Evolutionary conservation across 805 yeast genomes (phyloP).

Genomic region (Deakozyma indianensis): DNA sequence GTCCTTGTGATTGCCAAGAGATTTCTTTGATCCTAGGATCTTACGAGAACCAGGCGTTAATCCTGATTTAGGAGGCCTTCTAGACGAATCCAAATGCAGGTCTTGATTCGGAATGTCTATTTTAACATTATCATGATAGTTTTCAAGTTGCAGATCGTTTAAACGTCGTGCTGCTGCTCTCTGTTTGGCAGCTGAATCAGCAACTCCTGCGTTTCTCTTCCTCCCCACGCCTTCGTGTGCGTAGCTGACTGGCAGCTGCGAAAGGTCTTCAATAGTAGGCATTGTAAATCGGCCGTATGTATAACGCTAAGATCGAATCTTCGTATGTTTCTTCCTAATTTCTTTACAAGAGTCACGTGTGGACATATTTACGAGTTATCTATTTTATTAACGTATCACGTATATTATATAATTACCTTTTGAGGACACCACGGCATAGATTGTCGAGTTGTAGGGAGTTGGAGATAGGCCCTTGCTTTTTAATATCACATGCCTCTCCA

Average conservation of each 20-base stretch:
- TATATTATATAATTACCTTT: no score
- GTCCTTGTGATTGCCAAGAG: slow-evolving; percentile 25
- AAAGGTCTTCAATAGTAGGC: neutral
- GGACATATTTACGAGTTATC: no score
- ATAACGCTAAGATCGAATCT: no score
- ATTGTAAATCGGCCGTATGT: no score
- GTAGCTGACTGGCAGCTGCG: neutral
- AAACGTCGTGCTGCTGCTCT: slow-evolving; percentile 13
- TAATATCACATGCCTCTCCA: no score
- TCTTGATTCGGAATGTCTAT: slow-evolving; percentile 19
- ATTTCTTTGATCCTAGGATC: slow-evolving; percentile 24
- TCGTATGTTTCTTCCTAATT: no score
- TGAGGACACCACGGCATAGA: no score
- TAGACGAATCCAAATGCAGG: slow-evolving; percentile 1
- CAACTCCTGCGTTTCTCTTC: neutral
- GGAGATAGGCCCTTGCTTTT: no score
- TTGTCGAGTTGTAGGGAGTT: no score
- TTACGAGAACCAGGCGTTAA: slow-evolving; percentile 14
- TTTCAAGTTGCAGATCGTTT: slow-evolving; percentile 22
- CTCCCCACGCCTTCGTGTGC: neutral
- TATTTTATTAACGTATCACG: no score
- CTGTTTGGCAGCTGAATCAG: slow-evolving; percentile 7
- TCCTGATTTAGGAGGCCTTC: neutral
- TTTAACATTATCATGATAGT: slow-evolving; percentile 21
- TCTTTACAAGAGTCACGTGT: no score